Evolutionary conservation across 1,139 yeast genomes (phyloP).

Genomic region (Lodderomyces theae): DNA sequence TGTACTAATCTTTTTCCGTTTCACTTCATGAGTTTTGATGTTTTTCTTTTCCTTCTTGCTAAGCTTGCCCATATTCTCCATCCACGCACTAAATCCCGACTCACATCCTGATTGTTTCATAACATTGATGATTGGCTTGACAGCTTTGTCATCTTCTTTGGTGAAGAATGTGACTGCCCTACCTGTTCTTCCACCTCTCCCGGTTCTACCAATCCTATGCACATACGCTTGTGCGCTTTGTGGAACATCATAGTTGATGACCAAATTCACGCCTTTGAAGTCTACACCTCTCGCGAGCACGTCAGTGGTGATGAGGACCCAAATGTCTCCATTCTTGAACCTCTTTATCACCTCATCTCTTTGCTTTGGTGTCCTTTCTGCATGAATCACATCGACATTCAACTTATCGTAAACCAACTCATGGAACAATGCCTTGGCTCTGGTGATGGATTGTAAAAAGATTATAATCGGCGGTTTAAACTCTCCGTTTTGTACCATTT

Average conservation of each 20-base stretch:
- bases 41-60: slow-evolving; percentile 63
- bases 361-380: slow-evolving; percentile 88
- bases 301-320: slow-evolving; percentile 97
- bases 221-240: slow-evolving; percentile 92
- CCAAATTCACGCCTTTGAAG: slow-evolving; percentile 91
- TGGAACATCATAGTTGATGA: slow-evolving; percentile 96
- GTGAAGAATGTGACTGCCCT: slow-evolving; percentile 91
- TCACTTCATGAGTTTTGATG: slow-evolving; percentile 58
- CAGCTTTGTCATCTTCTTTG: slow-evolving; percentile 73
- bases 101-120: slow-evolving; percentile 90
- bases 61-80: slow-evolving; percentile 71
- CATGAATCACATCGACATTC: slow-evolving; percentile 94
- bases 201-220: slow-evolving; percentile 98
- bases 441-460: slow-evolving; percentile 84
- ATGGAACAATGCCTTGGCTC: slow-evolving; percentile 94
- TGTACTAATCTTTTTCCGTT: slow-evolving; percentile 78
- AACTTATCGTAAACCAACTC: slow-evolving; percentile 87
- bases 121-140: slow-evolving; percentile 85
- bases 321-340: slow-evolving; percentile 84
- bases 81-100: slow-evolving; percentile 71
- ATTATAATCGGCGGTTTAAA: slow-evolving; percentile 91
- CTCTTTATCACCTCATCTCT: slow-evolving; percentile 81
- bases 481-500: slow-evolving; percentile 79
- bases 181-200: slow-evolving; percentile 89
- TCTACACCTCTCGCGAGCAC: slow-evolving; percentile 96